Conservation (phyloP, 73 alveolate genomes). For the Tetrahymena malaccensis region DNA sequence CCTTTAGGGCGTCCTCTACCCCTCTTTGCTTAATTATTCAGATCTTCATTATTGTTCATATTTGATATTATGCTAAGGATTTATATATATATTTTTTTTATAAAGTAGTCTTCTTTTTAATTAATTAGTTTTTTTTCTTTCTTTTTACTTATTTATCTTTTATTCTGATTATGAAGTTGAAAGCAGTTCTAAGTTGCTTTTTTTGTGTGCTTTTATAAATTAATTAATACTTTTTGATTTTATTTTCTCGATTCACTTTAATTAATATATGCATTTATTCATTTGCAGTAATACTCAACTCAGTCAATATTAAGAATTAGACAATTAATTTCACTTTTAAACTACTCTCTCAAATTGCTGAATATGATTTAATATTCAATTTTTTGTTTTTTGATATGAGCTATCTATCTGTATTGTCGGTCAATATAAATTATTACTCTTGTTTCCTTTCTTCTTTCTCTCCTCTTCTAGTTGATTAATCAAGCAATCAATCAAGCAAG, state of each 20-base stretch:
- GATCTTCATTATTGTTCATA: not conserved
- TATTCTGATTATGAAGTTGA: not conserved
- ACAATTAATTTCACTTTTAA: not conserved
- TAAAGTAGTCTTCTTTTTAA: not conserved
- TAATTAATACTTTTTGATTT: not conserved
- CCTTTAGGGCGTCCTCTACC: not conserved
- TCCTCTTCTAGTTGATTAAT: not conserved
- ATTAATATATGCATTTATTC: not conserved
- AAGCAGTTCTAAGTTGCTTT: not conserved
- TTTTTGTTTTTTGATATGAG: not conserved
- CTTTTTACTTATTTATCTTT: not conserved
- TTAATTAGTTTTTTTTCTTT: not conserved
- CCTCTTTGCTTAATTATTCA: not conserved
- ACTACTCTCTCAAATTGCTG: not conserved
- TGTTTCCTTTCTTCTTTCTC: not conserved
- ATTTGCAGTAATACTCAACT: not conserved
- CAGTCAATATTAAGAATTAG: not conserved
- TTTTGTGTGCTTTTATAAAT: not conserved
- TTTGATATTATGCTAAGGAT: not conserved
- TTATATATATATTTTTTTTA: not conserved
- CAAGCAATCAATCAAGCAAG: not conserved
- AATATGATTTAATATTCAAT: not conserved
- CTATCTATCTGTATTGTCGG: not conserved
- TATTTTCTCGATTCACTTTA: not conserved
- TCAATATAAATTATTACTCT: not conserved